Percentiles rank a stretch among this genome's conserved stretches.
Conservation (phyloP, 441 rosid genomes). For the Macaranga tanarius region DNA sequence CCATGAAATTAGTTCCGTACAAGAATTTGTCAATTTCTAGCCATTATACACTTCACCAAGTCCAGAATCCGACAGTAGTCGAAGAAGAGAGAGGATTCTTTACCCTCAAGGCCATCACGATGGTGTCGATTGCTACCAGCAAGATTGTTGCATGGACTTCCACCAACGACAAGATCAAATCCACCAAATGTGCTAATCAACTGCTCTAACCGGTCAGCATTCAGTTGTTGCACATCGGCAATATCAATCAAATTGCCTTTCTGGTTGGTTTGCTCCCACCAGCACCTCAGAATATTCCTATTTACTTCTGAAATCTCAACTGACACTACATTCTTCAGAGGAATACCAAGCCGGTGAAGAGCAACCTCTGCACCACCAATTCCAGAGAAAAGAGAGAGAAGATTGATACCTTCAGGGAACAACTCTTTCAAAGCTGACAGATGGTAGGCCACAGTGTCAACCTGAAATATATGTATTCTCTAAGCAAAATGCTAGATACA, state of each 20-base stretch:
- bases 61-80: slow-evolving; percentile 70
- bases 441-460: slow-evolving; percentile 94
- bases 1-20: slow-evolving; percentile 4
- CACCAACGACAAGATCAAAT: slow-evolving; percentile 81
- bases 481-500: background rate
- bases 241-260: slow-evolving; percentile 54
- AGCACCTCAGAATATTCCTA: slow-evolving; percentile 52
- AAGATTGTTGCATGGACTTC: slow-evolving; percentile 88
- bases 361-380: slow-evolving; percentile 97
- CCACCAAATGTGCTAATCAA: slow-evolving; percentile 60
- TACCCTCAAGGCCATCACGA: slow-evolving; percentile 79
- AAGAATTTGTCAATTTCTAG: slow-evolving; percentile 26
- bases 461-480: slow-evolving; percentile 37
- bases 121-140: slow-evolving; percentile 73
- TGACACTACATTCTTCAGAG: slow-evolving; percentile 62
- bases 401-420: slow-evolving; percentile 67
- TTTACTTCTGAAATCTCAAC: slow-evolving; percentile 73
- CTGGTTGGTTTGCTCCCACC: slow-evolving; percentile 93
- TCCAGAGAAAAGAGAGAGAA: slow-evolving; percentile 87
- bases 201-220: slow-evolving; percentile 42
- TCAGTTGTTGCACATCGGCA: slow-evolving; percentile 49
- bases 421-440: slow-evolving; percentile 61
- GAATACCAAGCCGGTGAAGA: slow-evolving; percentile 70
- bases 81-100: slow-evolving; percentile 68
- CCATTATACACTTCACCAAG: slow-evolving; percentile 36